Evolutionary conservation across 768 basidiomycete species (phyloP).

Genomic region (Chalciporus chontae): DNA sequence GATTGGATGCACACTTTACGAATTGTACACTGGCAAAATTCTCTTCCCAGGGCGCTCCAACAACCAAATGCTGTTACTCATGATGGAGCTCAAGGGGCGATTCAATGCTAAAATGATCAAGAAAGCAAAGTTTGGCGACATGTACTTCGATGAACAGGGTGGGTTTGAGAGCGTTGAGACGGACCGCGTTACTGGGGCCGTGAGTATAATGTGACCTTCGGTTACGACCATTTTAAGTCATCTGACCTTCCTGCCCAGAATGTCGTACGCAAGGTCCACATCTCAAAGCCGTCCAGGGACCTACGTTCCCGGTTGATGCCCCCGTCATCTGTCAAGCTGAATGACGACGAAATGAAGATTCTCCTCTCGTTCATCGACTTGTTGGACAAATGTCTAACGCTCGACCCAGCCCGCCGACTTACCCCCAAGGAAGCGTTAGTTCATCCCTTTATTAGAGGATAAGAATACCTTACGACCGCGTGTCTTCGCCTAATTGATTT

Average conservation of each 20-base stretch:
- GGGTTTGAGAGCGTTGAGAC: slow-evolving; percentile 81
- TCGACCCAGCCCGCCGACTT: slow-evolving; percentile 84
- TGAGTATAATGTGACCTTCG: slow-evolving; percentile 40
- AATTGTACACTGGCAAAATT: slow-evolving; percentile 94
- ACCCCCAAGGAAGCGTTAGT: slow-evolving; percentile 86
- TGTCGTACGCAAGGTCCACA: slow-evolving; percentile 72
- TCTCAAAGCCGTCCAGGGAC: slow-evolving; percentile 81
- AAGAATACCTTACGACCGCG: slow-evolving; percentile 12
- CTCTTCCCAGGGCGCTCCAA: slow-evolving; percentile 95
- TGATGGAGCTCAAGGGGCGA: slow-evolving; percentile 97
- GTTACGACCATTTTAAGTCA: slow-evolving; percentile 6
- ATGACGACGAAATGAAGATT: slow-evolving; percentile 85
- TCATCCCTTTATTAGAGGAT: slow-evolving; percentile 81
- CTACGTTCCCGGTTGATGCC: slow-evolving; percentile 82
- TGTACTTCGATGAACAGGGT: slow-evolving; percentile 92
- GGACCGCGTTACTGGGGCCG: slow-evolving; percentile 79
- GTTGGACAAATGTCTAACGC: slow-evolving; percentile 82
- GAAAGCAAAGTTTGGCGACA: slow-evolving; percentile 86
- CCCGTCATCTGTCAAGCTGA: slow-evolving; percentile 68
- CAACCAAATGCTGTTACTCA: slow-evolving; percentile 94
- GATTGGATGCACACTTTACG: slow-evolving; percentile 95
- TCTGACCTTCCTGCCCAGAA: slow-evolving; percentile 51
- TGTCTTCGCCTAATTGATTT: slow-evolving; percentile 13
- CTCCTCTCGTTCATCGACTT: slow-evolving; percentile 81
- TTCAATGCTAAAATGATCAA: slow-evolving; percentile 94